These are phyloP conservation scores for Chiua sp. DNA, from an alignment of 1,284 basidiomycete genomes.

Conservation along the genomic window DNA sequence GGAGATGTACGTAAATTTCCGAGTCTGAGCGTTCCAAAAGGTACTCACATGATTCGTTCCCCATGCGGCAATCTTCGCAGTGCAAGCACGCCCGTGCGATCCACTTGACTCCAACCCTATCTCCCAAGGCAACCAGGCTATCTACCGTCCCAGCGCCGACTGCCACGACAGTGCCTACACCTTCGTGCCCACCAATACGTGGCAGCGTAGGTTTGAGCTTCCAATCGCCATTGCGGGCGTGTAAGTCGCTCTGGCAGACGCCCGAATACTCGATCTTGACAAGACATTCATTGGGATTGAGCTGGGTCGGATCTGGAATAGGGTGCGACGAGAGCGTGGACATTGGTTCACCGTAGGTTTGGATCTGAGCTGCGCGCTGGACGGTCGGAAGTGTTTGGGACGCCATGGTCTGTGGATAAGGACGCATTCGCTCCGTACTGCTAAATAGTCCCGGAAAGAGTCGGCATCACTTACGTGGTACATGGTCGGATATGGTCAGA, in stretches of 20 bases:
- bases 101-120: conserved; percentile 80
- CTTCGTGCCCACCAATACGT: conserved; percentile 76
- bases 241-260: conserved; percentile 71
- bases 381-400: conserved; percentile 43
- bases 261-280: too few species aligned
- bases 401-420: background rate
- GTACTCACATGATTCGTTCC: conserved; percentile 21
- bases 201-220: conserved; percentile 52
- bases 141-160: conserved; percentile 56
- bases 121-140: conserved; percentile 58
- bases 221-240: conserved; percentile 65
- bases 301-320: too few species aligned
- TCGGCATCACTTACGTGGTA: too few species aligned
- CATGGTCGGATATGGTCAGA: too few species aligned
- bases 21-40: background rate
- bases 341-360: conserved; percentile 40
- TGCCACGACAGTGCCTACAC: conserved; percentile 64
- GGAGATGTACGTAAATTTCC: background rate
- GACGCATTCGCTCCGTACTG: too few species aligned
- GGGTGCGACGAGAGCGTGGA: background rate
- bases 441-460: too few species aligned
- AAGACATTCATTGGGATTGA: too few species aligned
- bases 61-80: conserved; percentile 62
- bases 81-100: conserved; percentile 64
- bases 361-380: conserved; percentile 56